Evolutionary conservation across 768 basidiomycete genomes (phyloP).

Genomic region (Piloderma croceum): DNA sequence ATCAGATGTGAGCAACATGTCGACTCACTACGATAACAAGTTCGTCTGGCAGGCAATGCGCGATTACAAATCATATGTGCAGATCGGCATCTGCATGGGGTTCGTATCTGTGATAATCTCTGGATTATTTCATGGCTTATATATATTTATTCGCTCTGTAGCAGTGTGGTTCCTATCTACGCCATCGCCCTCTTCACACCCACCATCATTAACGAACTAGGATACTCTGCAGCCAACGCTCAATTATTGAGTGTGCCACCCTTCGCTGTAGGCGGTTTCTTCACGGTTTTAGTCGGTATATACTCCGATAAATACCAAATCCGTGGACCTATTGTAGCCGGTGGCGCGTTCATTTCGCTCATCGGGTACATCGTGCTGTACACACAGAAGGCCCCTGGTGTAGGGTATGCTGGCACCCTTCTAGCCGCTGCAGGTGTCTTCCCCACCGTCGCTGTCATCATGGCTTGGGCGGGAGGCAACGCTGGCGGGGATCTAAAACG

Average conservation of each 20-base stretch:
- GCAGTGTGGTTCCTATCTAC: too few relatives aligned
- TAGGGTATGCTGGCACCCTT: conserved; percentile 43
- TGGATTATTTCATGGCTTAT: too few relatives aligned
- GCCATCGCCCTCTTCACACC: conserved; percentile 49
- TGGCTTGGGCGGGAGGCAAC: conserved; percentile 54
- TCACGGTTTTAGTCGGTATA: conserved; percentile 37
- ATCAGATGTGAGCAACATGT: conserved; percentile 39
- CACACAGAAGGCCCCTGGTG: too few relatives aligned
- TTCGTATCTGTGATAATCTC: too few relatives aligned
- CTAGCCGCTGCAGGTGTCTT: conserved; percentile 49
- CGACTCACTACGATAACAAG: conserved; percentile 38
- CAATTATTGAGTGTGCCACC: conserved; percentile 47
- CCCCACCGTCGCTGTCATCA: conserved; percentile 40
- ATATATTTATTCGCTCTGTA: too few relatives aligned
- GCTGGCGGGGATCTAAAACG: conserved; percentile 51
- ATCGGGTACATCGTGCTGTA: too few relatives aligned
- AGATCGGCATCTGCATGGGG: conserved; percentile 44
- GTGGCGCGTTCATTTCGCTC: too few relatives aligned
- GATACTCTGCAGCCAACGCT: too few relatives aligned
- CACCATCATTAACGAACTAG: conserved; percentile 43
- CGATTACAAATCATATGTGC: conserved; percentile 48
- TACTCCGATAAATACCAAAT: conserved; percentile 38
- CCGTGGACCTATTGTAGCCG: too few relatives aligned
- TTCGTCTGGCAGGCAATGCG: conserved; percentile 45
- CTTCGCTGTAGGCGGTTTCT: conserved; percentile 41